Evolutionary conservation across 805 yeast species (phyloP).

Genomic region (Cyberlindnera americana): DNA sequence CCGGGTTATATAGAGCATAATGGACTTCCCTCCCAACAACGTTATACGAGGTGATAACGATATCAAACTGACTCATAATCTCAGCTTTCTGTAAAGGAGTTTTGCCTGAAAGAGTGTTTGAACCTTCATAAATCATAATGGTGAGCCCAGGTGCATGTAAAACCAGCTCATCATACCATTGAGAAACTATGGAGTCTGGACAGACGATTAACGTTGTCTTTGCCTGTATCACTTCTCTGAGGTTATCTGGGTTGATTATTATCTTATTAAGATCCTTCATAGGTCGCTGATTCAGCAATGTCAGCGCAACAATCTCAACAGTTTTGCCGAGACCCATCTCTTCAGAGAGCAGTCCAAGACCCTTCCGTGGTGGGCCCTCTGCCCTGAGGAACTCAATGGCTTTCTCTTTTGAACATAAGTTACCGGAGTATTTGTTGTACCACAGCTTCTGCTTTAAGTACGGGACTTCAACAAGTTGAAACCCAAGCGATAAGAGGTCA

Average conservation of each 20-base stretch:
- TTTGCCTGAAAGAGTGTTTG: conserved; percentile 29
- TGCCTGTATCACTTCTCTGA: conserved; percentile 35
- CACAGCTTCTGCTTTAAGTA: conserved; percentile 27
- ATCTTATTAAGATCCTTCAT: conserved; percentile 6
- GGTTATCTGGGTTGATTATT: conserved; percentile 6
- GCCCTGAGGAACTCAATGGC: conserved; percentile 29
- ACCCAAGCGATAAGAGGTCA: conserved; percentile 50
- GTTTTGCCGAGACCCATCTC: conserved; percentile 99
- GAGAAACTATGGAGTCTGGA: conserved; percentile 78
- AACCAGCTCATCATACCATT: conserved; percentile 78
- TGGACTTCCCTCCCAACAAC: conserved; percentile 73
- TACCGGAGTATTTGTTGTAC: conserved; percentile 51
- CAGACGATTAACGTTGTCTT: conserved; percentile 80
- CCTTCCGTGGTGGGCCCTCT: conserved; percentile 22
- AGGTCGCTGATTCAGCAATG: conserved; percentile 57
- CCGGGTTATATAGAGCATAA: conserved; percentile 68
- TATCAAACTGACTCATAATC: conserved; percentile 59
- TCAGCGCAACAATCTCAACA: conserved; percentile 70
- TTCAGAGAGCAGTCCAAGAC: conserved; percentile 70
- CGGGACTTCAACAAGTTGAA: conserved; percentile 34
- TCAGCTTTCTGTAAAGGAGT: conserved; percentile 41
- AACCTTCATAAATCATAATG: conserved; percentile 63
- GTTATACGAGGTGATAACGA: conserved; percentile 76
- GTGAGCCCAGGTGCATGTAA: conserved; percentile 57
- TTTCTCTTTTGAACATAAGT: conserved; percentile 34